phyloP scores from a whole-genome alignment of 345 rosid species.

The Sisymbrium irio region DNA sequence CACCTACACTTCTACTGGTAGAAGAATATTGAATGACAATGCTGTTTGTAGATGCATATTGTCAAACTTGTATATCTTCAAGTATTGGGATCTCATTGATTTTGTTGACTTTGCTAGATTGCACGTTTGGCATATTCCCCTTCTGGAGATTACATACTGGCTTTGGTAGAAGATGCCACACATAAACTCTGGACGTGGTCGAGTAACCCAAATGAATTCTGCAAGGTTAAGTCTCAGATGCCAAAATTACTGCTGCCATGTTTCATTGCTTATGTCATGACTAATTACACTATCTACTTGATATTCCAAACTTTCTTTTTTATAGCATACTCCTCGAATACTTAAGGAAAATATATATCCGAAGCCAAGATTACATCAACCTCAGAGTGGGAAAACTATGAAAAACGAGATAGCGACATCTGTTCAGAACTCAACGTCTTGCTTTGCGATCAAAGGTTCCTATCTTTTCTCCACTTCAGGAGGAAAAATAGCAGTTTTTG shows the following conservation, averaged over 20 bases:
- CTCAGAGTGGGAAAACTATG: slow-evolving; percentile 35
- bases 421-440: slow-evolving; percentile 17
- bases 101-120: slow-evolving; percentile 32
- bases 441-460: slow-evolving; percentile 39
- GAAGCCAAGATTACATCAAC: slow-evolving; percentile 31
- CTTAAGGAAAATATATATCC: slow-evolving; percentile 32
- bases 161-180: slow-evolving; percentile 34
- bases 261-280: slow-evolving; percentile 1
- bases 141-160: slow-evolving; percentile 41
- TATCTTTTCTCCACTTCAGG: slow-evolving; percentile 42
- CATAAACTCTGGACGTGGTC: slow-evolving; percentile 42
- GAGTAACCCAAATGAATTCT: slow-evolving; percentile 19
- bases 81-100: not conserved
- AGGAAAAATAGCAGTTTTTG: slow-evolving; percentile 38
- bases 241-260: not conserved
- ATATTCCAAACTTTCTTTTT: not conserved
- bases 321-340: slow-evolving; percentile 7
- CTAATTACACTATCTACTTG: slow-evolving; percentile 13
- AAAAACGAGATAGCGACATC: slow-evolving; percentile 31
- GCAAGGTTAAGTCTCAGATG: slow-evolving; percentile 30
- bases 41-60: not conserved
- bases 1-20: not conserved
- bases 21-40: not conserved
- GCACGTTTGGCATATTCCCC: slow-evolving; percentile 27
- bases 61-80: slow-evolving; percentile 9